Evolutionary conservation across 2,329 filamentous ascomycete genomes (phyloP).

Genomic region (Catunica adiposa): DNA sequence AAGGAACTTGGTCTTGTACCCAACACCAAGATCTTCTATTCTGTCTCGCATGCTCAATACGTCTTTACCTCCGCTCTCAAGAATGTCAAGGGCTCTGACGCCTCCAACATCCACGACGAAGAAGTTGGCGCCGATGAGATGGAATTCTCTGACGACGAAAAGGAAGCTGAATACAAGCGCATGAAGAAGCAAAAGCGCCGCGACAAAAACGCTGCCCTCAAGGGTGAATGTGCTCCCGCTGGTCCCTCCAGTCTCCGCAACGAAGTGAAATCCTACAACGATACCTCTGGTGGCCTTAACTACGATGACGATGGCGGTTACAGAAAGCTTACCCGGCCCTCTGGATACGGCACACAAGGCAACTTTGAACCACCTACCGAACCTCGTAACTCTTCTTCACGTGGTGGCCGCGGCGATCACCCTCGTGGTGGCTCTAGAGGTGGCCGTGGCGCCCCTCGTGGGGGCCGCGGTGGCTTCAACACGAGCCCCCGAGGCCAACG

Average conservation of each 20-base stretch:
- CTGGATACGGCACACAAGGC: slow-evolving; percentile 37
- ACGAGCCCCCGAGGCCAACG: not conserved
- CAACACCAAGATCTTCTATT: slow-evolving; percentile 60
- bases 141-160: slow-evolving; percentile 94
- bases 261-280: slow-evolving; percentile 22
- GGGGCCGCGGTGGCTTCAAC: slow-evolving; percentile 1
- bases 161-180: slow-evolving; percentile 67
- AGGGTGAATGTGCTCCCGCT: slow-evolving; percentile 18
- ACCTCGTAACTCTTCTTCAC: not conserved
- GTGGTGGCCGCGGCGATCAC: slow-evolving; percentile 22
- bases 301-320: slow-evolving; percentile 62
- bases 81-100: slow-evolving; percentile 72
- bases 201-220: slow-evolving; percentile 22
- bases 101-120: slow-evolving; percentile 88
- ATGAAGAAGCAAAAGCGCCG: slow-evolving; percentile 50
- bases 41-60: slow-evolving; percentile 59
- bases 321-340: slow-evolving; percentile 51
- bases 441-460: slow-evolving; percentile 17
- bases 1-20: slow-evolving; percentile 47
- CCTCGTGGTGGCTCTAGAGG: slow-evolving; percentile 23
- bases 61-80: slow-evolving; percentile 76
- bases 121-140: slow-evolving; percentile 72
- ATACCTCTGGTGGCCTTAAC: slow-evolving; percentile 32
- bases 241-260: slow-evolving; percentile 20
- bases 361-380: not conserved